Evolutionary conservation across 192 early-diverging fungal genomes (phyloP), one percentile per base, ranked within the genome.

Genomic region (Umbelopsis vinacea): DNA sequence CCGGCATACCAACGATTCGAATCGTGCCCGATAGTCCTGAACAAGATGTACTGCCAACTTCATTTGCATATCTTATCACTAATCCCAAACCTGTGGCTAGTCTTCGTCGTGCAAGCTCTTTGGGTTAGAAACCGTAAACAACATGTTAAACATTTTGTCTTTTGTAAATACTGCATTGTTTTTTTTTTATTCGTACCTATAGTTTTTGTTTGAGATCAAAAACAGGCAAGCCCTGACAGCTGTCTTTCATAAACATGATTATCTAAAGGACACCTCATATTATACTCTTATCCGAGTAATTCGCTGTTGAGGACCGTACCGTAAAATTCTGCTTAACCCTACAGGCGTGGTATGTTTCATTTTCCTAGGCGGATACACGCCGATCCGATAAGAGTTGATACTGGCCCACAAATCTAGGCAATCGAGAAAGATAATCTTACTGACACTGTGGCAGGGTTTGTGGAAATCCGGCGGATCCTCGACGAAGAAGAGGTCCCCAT

Each of bases 61-160:
- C 57, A 7, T 29, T 63, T 37, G 57, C 57, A 29, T 63, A 63
- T n/a, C 57, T 63, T 14, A 63, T 63, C 57, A 63, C 57, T 5
- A 63, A 63, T 26, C 57, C 57, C 24, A 63, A 63, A 37, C 57
- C 57, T 35, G 33, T 63, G 26, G 15, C 57, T 2, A 63, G 57
- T 17, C 11, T 63, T 8, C 57, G 57, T 37, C 57, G 57, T 6
- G 17, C 57, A 0, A 63, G 35, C 7, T 63, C 57, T 26, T 17
- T 63, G 14, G 35, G 33, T 37, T 63, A 26, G 26, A 35, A 8
- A 29, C 17, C 26, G 26, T 26, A 63, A 63, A 24, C 26, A 19
- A 29, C 29, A 8, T 63, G 29, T 11, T 35, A 60, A 19, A 33
- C 53, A 22, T 54, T 54, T 54, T 11, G 11, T 17, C 35, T 38